Evolutionary conservation across 2,329 filamentous ascomycete genomes (phyloP), one percentile per base, ranked within the genome.

Genomic region (Penicillium sp.): DNA sequence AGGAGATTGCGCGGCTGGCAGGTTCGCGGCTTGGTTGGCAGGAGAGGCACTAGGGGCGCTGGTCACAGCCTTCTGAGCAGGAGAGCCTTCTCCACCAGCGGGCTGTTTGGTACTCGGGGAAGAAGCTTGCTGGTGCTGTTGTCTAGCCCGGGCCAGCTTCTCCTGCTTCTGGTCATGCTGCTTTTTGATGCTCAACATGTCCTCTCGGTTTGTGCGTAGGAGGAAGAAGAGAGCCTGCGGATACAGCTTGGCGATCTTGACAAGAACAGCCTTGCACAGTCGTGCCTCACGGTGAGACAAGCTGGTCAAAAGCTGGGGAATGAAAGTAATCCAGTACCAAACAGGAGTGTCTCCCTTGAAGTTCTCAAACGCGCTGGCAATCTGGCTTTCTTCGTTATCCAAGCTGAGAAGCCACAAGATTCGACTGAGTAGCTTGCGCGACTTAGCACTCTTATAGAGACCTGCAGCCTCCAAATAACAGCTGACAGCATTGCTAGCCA

Each of bases 271-370:
- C 69, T 94, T 88, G 42, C 93, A 89, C 44, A 95, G 87, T 4
- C 86, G 85, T 12, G 91, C 93, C 73, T 99, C 95, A 63, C 93
- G 92, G 67, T 96, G 87, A 2, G 89, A 90, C 46, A 99, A 80
- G 47, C 93, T 94, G 41, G 90, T 93, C 29, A 99, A 83, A 39
- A 99, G 81, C 72, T 99, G 94, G 16, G 94, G 94, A 58, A 99
- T 97, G 70, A 95, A 99, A 0, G 93, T 97, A 62, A 97, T 96
- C 94, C 94, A 99, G 75, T 97, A 99, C 94, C 94, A 99, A 12
- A 95, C 90, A 0, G 92, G 91, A 2, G 91, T 95, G 63, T 99
- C 95, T 47, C 94, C 94, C 78, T 97, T 96, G 77, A 94, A 99
- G 62, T 93, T 90, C 60, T 96, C 90, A 61, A 96, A 99, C 12